Conservation (phyloP, 2,329 filamentous ascomycete genomes). For the Truncatella angustata region DNA sequence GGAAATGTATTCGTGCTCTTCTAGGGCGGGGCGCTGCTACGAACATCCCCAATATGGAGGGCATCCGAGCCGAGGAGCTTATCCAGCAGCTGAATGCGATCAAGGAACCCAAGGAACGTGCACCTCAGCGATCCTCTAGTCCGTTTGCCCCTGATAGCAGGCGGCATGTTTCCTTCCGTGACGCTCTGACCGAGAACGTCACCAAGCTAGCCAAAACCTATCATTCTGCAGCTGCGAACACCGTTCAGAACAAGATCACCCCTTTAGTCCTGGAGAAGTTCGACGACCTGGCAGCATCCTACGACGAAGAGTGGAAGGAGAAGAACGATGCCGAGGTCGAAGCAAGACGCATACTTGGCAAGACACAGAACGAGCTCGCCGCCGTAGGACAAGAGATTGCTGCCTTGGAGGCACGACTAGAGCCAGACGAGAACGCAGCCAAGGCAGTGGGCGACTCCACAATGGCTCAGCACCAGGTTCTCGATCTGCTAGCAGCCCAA, state of each 20-base stretch:
- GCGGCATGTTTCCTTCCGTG: conserved; percentile 52
- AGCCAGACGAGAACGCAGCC: conserved; percentile 52
- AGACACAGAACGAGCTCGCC: conserved; percentile 66
- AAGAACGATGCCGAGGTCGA: conserved; percentile 70
- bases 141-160: conserved; percentile 64
- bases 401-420: conserved; percentile 54
- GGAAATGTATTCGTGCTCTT: conserved; percentile 82
- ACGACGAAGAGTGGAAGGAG: conserved; percentile 73
- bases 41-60: conserved; percentile 77
- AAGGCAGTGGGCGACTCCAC: conserved; percentile 52
- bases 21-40: conserved; percentile 78
- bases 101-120: conserved; percentile 54
- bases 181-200: conserved; percentile 43
- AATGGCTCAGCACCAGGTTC: conserved; percentile 44
- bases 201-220: conserved; percentile 43
- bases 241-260: conserved; percentile 67
- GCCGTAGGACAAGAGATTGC: conserved; percentile 57
- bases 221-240: conserved; percentile 65
- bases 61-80: conserved; percentile 80
- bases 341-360: conserved; percentile 62
- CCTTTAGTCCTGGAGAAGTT: conserved; percentile 71
- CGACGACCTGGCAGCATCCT: conserved; percentile 65
- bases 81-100: conserved; percentile 73
- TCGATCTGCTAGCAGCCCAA: conserved; percentile 50
- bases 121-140: conserved; percentile 73